phyloP scores from a whole-genome alignment of 495 filamentous ascomycete species.

The Aspergillus nanangensis region DNA sequence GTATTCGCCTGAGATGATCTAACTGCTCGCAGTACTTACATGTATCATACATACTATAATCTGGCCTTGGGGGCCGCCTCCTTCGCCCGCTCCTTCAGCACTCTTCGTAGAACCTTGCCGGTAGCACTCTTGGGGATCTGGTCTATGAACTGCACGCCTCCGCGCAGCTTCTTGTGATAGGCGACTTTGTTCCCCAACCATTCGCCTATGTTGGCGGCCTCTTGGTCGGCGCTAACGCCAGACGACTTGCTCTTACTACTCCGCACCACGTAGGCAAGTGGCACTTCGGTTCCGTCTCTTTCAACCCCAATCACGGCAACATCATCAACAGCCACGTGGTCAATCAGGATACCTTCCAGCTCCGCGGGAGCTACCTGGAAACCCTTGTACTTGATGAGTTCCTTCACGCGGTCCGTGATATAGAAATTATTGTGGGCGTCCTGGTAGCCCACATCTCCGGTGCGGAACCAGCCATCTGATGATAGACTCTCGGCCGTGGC shows the following conservation, averaged over 20 bases:
- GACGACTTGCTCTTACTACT: conserved; percentile 47
- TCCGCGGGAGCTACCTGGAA: conserved; percentile 89
- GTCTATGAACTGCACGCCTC: conserved; percentile 79
- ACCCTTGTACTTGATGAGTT: conserved; percentile 86
- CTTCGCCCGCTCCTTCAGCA: conserved; percentile 52
- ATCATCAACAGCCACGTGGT: conserved; percentile 71
- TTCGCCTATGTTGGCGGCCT: conserved; percentile 55
- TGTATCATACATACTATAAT: too few relatives aligned
- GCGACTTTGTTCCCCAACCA: conserved; percentile 63
- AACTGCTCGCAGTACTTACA: too few relatives aligned
- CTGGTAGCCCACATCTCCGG: conserved; percentile 62
- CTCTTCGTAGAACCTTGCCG: conserved; percentile 82
- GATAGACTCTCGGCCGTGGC: conserved; percentile 65
- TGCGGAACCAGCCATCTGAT: conserved; percentile 57
- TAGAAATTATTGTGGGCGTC: conserved; percentile 57
- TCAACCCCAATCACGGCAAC: conserved; percentile 83
- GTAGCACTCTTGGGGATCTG: conserved; percentile 78
- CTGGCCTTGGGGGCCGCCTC: conserved; percentile 38
- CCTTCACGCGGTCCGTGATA: conserved; percentile 85
- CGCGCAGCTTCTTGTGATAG: conserved; percentile 72
- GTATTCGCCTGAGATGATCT: too few relatives aligned
- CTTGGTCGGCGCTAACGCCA: conserved; percentile 45
- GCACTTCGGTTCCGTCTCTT: conserved; percentile 74
- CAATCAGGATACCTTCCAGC: conserved; percentile 71
- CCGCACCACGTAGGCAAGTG: conserved; percentile 73